A percentile compares a stretch with the other conserved stretches of the same genome.
These are phyloP conservation scores for Moricandia moricandioides DNA, from an alignment of 345 rosid species.

Conservation along the genomic window DNA sequence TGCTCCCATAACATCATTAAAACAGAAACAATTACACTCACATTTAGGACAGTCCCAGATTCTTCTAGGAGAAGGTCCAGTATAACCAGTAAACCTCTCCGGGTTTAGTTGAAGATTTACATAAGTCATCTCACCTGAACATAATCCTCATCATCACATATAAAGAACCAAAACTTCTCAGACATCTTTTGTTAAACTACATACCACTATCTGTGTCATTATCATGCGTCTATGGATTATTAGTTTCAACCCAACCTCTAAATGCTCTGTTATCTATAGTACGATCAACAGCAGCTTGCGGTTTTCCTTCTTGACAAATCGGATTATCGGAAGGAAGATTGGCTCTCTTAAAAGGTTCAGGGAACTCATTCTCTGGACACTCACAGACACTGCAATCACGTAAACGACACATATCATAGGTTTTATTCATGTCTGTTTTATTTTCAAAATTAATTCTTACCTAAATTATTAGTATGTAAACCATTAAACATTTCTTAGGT, in stretches of 20 bases:
- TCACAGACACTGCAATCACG: no score
- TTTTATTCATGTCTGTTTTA: no score
- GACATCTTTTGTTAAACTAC: background rate
- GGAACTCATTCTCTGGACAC: no score
- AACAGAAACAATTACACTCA: constrained; percentile 28
- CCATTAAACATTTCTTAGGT: no score
- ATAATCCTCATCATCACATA: constrained; percentile 17
- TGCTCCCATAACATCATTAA: no score
- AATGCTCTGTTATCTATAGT: constrained; percentile 73
- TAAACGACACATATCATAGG: no score
- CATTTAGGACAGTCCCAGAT: constrained; percentile 60
- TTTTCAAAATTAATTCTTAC: no score
- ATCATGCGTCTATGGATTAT: constrained; percentile 93
- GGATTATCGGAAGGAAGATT: constrained; percentile 65
- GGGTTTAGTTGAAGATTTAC: constrained; percentile 89
- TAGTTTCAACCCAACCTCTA: constrained; percentile 84
- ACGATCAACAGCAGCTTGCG: constrained; percentile 82
- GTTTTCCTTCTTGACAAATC: constrained; percentile 91
- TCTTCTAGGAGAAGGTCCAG: constrained; percentile 39
- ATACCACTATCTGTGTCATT: constrained; percentile 91
- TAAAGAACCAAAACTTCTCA: no score
- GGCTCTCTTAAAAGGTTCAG: constrained; percentile 45
- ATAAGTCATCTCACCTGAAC: constrained; percentile 81
- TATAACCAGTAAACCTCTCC: constrained; percentile 80
- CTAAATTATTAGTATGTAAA: no score